Base-by-base conservation (phyloP, 1,139 yeast species). In the Pneumocystis wakefieldiae region DNA sequence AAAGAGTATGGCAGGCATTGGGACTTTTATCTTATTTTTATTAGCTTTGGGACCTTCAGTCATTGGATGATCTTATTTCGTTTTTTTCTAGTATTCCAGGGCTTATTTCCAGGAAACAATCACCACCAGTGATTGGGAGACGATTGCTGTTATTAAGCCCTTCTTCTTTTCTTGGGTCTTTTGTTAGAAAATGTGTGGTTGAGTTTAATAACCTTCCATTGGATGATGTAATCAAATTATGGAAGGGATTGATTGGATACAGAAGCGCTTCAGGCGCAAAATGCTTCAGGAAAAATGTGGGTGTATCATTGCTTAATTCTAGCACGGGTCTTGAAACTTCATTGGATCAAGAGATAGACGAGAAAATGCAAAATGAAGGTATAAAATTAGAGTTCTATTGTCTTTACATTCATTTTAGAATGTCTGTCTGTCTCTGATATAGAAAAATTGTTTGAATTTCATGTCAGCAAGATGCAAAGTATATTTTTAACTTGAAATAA, bases 131-230 rank as follows among this genome's bases (percentile, higher is more conserved):
- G 3, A 29, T 57, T 39, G 59, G 42, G 28, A 32, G 59, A 10
- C 41, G 38, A 10, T 15, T 57, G 19, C 19, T 57, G 4, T 39
- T 57, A 29, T 24, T 66, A 8, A 32, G 58, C 8, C 41, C 67
- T 5, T 61, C 60, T n/a, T 66, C 68, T 5, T 17, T 66, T 12
- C 59, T 66, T 17, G 68, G 68, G 10, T 59, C 63, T 14, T 66
- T 66, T 41, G 59, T 66, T 8, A 61, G 68, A 3, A 48, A 59
- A 29, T 66, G 67, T 39, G 61, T 59, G 32, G 37, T 66, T 39
- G 68, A 66, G 53, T 66, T 66, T 58, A 48, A 41, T 28, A 42
- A 61, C 14, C 37, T 64, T 61, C 59, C 60, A 14, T 63, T 64
- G 38, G 60, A 61, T 10, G 65, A 62, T 15, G 62, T 64, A 15